Evolutionary conservation across 2,329 filamentous ascomycete species (phyloP).

Genomic region (Atkinsonella hypoxylon): DNA sequence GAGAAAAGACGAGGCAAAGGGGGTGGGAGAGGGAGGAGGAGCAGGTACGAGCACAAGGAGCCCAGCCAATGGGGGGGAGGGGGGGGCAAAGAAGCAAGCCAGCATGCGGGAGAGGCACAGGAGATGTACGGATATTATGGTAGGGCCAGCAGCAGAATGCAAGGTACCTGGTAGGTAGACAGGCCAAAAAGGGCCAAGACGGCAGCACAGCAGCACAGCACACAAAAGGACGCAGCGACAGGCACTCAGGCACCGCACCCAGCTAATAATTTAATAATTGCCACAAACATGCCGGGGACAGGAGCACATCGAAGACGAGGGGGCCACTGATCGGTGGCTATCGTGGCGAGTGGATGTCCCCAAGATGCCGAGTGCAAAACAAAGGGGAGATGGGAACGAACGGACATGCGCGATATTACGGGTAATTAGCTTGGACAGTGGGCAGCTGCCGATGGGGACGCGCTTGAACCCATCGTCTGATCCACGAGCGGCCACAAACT

Average conservation of each 20-base stretch:
- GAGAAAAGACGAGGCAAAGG: constrained; percentile 2
- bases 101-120: not conserved
- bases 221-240: no score
- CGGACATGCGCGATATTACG: no score
- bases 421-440: not conserved
- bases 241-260: no score
- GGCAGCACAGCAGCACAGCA: not conserved
- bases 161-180: no score
- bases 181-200: not conserved
- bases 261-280: no score
- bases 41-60: constrained; percentile 6
- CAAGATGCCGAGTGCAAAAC: not conserved
- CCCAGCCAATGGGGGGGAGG: no score
- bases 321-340: not conserved
- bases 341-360: not conserved
- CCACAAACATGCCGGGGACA: no score
- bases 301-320: not conserved
- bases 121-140: no score
- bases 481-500: no score
- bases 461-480: not conserved
- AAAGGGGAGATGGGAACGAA: not conserved
- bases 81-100: not conserved
- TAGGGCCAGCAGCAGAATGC: no score
- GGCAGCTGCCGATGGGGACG: not conserved
- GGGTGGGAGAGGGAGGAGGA: not conserved